A percentile compares a stretch with the other conserved stretches of the same genome.
These are phyloP conservation scores for Lactarius evosmus DNA, from an alignment of 768 basidiomycete genomes.

Conservation along the genomic window DNA sequence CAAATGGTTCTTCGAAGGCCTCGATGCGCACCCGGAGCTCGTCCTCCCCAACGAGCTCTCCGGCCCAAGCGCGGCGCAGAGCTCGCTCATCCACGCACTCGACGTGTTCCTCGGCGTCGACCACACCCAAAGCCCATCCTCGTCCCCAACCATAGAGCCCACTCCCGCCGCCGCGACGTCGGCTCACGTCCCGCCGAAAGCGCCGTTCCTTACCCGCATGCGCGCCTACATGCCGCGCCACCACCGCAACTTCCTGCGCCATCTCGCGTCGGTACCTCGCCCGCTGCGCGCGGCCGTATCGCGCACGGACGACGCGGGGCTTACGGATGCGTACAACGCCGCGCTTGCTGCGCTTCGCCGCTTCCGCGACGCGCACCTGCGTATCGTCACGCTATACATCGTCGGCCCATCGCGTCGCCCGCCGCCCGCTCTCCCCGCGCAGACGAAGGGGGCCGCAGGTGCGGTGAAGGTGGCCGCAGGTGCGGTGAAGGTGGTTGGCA, in stretches of 20 bases:
- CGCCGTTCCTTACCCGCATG: slow-evolving; percentile 52
- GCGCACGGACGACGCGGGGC: slow-evolving; percentile 23
- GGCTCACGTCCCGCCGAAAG: slow-evolving; percentile 2
- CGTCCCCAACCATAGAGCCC: slow-evolving; percentile 11
- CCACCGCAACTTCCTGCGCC: slow-evolving; percentile 55
- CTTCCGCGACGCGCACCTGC: slow-evolving; percentile 57
- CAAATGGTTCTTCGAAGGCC: slow-evolving; percentile 47
- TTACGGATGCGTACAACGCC: slow-evolving; percentile 45
- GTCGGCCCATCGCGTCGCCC: slow-evolving; percentile 44
- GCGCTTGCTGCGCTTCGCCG: slow-evolving; percentile 49
- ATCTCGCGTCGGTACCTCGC: slow-evolving; percentile 47
- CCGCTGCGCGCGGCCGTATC: slow-evolving; percentile 47
- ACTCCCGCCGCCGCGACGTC: background rate
- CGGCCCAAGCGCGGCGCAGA: slow-evolving; percentile 62
- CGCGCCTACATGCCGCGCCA: slow-evolving; percentile 58
- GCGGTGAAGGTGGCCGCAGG: background rate
- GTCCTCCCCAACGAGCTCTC: slow-evolving; percentile 42
- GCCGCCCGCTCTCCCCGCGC: background rate
- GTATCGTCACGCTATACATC: slow-evolving; percentile 55
- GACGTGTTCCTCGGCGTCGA: slow-evolving; percentile 55
- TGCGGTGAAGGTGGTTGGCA: background rate
- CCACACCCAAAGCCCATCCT: slow-evolving; percentile 36
- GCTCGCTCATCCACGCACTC: slow-evolving; percentile 53
- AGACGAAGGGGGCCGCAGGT: background rate
- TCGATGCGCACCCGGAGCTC: slow-evolving; percentile 36